Base-by-base conservation (phyloP, 441 rosid genomes). In the Syzygium malaccense region DNA sequence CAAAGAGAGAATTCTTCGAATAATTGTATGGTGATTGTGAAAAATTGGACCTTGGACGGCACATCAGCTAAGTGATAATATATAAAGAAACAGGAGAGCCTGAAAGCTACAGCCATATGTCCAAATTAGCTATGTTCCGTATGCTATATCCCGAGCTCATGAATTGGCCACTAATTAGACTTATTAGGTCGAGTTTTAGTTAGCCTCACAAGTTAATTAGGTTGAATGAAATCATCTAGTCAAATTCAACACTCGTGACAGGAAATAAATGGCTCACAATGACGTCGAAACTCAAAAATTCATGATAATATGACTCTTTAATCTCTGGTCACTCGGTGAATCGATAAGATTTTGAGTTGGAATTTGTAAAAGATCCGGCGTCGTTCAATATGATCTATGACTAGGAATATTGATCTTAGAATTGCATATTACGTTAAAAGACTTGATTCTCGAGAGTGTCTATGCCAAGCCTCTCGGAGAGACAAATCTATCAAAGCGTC, bases 251-350 rank as follows among this genome's bases (percentile, higher is more conserved):
- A 23, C 53, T 41, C 10, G 10, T 23, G n/a, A 41, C 9, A 6
- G 28, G 51, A 75, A 41, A 75, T 12, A 9, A 41, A 75, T 9
- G 18, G n/a, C 18, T 23, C 18, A 2, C 3, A 7, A 64, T 60
- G 68, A 5, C 4, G 23, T 66, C 13, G 10, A 30, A 41, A 41
- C 53, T 23, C 14, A 25, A 75, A 41, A 75, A 10, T 41, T 2
- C 83, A 6, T 41, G 13, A 6, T 2, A 41, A 75, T 75, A 37
- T 0, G n/a, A 75, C 51, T 12, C 5, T 37, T 10, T 23, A 41
- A 41, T 37, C 6, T 41, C 14, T 12, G 23, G 28, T 41, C 8
- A 0, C 51, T 4, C 0, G 4, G 8, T 23, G 6, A 23, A 75
- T 37, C 3, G 4, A 6, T 23, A 37, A 75, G 51, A 37, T 23